These are phyloP conservation scores for Pezicula carpinea DNA, from an alignment of 2,329 filamentous ascomycete species.

Conservation along the genomic window DNA sequence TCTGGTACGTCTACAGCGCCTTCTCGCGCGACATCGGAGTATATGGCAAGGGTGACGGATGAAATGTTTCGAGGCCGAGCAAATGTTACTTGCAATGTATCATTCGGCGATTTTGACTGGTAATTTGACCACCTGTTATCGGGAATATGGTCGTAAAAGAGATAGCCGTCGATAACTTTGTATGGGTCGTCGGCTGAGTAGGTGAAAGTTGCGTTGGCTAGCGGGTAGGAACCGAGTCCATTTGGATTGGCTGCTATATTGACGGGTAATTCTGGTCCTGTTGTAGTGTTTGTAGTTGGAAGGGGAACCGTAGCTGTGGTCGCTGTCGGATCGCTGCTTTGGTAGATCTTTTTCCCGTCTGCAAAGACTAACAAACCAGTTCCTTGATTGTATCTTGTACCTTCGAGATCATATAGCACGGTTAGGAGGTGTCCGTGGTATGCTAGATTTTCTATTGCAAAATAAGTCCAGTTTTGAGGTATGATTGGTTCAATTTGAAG, in stretches of 20 bases:
- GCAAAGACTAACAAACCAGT: conserved; percentile 34
- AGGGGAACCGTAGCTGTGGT: background rate
- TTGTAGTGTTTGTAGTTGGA: background rate
- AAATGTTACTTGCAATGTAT: conserved; percentile 31
- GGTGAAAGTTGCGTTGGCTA: conserved; percentile 32
- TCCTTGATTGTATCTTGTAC: conserved; percentile 31
- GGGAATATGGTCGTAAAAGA: conserved; percentile 35
- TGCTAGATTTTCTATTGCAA: conserved; percentile 36
- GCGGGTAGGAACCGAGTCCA: conserved; percentile 27
- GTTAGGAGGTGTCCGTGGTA: conserved; percentile 39
- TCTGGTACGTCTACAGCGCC: conserved; percentile 22
- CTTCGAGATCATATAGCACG: conserved; percentile 35
- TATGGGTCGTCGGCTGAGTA: conserved; percentile 29
- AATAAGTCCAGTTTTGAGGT: conserved; percentile 30
- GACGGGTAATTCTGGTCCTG: conserved; percentile 9
- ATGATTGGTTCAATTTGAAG: conserved; percentile 36
- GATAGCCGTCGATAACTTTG: conserved; percentile 37
- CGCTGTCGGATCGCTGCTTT: conserved; percentile 7
- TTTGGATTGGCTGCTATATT: conserved; percentile 39
- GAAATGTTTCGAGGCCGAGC: conserved; percentile 29
- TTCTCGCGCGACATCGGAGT: conserved; percentile 28
- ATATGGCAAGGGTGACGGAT: conserved; percentile 30
- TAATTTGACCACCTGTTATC: conserved; percentile 37
- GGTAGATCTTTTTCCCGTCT: conserved; percentile 30
- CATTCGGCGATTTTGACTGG: conserved; percentile 27